phyloP scores from a whole-genome alignment of 2,329 filamentous ascomycete species.

The Aspergillus intermedius region DNA sequence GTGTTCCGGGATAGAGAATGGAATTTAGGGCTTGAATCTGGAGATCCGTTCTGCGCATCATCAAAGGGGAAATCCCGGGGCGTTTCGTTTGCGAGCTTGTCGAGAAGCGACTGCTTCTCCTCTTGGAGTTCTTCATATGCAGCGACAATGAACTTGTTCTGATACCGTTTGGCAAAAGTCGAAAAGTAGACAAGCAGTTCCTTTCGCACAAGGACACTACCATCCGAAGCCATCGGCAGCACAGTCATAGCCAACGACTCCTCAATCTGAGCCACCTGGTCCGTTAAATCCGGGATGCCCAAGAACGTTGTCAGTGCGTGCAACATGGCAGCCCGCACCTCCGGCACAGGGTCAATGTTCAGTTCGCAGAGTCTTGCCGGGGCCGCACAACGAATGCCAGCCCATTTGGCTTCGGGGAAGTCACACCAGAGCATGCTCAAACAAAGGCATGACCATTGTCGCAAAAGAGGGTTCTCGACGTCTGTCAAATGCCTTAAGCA shows the following conservation, averaged over 20 bases:
- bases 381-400: slow-evolving; percentile 82
- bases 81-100: slow-evolving; percentile 40
- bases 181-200: slow-evolving; percentile 93
- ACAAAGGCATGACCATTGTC: slow-evolving; percentile 94
- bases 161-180: slow-evolving; percentile 80
- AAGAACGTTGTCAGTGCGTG: slow-evolving; percentile 91
- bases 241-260: slow-evolving; percentile 85
- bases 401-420: slow-evolving; percentile 88
- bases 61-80: slow-evolving; percentile 15
- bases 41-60: slow-evolving; percentile 14
- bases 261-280: slow-evolving; percentile 84
- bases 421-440: slow-evolving; percentile 92
- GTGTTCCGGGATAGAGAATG: slow-evolving; percentile 66
- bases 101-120: slow-evolving; percentile 64
- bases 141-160: slow-evolving; percentile 84
- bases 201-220: slow-evolving; percentile 87
- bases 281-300: slow-evolving; percentile 84
- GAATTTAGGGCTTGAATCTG: slow-evolving; percentile 21
- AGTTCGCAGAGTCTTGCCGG: slow-evolving; percentile 74
- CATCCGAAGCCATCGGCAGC: slow-evolving; percentile 86
- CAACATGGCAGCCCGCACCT: slow-evolving; percentile 88
- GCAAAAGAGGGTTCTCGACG: slow-evolving; percentile 75
- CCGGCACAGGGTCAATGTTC: slow-evolving; percentile 77
- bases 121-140: slow-evolving; percentile 86
- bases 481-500: slow-evolving; percentile 80